Evolutionary conservation across 2,329 filamentous ascomycete species (phyloP).

Genomic region (Paradendryphiella salina): DNA sequence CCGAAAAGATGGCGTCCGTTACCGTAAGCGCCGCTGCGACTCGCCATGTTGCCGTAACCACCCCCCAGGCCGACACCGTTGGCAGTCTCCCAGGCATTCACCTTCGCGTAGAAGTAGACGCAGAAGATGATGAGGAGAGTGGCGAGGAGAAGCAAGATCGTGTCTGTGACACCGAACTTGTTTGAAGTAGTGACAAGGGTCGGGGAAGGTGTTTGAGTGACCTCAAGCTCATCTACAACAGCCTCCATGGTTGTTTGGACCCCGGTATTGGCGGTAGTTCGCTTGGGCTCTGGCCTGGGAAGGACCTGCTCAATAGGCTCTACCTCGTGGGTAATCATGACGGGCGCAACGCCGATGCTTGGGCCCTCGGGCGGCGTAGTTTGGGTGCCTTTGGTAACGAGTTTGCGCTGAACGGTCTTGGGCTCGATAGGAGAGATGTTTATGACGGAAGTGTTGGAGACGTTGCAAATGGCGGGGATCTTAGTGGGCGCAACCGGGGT

Average conservation of each 20-base stretch:
- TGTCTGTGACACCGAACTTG: constrained; percentile 1
- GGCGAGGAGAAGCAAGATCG: constrained; percentile 3
- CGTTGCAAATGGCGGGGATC: neutral
- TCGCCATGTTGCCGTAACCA: constrained; percentile 16
- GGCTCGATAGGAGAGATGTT: constrained; percentile 5
- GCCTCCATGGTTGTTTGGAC: constrained; percentile 5
- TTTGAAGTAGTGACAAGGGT: neutral
- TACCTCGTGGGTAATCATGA: constrained; percentile 6
- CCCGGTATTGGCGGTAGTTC: neutral
- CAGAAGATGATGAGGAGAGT: constrained; percentile 10
- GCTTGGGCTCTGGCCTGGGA: neutral
- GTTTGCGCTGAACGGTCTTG: neutral
- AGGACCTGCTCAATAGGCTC: constrained; percentile 5
- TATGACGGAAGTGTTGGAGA: neutral
- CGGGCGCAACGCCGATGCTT: neutral
- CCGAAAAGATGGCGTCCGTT: constrained; percentile 28
- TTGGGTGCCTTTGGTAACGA: constrained; percentile 1
- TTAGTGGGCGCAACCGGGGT: neutral
- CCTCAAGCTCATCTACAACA: neutral
- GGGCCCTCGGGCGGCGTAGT: constrained; percentile 1
- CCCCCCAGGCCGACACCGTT: constrained; percentile 17
- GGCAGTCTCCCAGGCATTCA: constrained; percentile 16
- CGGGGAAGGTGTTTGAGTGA: neutral
- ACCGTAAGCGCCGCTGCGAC: constrained; percentile 14
- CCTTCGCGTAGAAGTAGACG: constrained; percentile 8